These are phyloP conservation scores for Suillus cothurnatus DNA, from an alignment of 768 basidiomycete species.

Conservation along the genomic window DNA sequence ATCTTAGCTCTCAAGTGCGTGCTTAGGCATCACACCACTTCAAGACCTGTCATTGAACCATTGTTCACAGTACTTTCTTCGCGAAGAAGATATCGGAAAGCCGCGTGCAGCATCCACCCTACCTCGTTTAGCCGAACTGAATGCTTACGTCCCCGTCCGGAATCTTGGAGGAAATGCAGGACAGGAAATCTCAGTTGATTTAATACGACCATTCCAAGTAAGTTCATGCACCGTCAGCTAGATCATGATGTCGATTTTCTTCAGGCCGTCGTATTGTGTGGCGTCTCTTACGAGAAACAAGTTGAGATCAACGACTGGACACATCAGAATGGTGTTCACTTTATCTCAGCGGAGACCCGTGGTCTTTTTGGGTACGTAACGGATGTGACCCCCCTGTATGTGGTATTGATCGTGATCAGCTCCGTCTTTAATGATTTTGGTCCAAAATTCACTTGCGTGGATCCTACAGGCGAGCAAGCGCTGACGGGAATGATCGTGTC, in stretches of 20 bases:
- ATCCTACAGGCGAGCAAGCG: conserved; percentile 97
- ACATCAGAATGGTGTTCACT: conserved; percentile 84
- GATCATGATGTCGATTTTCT: not conserved
- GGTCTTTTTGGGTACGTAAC: conserved; percentile 87
- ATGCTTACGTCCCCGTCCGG: conserved; percentile 93
- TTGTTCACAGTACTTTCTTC: conserved; percentile 82
- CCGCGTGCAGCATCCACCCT: conserved; percentile 83
- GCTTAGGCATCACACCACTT: conserved; percentile 10
- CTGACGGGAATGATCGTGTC: conserved; percentile 95
- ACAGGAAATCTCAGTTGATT: conserved; percentile 75
- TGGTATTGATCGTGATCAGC: conserved; percentile 41
- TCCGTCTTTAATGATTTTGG: conserved; percentile 98
- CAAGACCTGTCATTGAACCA: conserved; percentile 11
- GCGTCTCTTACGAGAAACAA: conserved; percentile 76
- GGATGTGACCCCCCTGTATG: not conserved
- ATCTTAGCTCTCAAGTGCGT: conserved; percentile 88
- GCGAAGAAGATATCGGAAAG: conserved; percentile 84
- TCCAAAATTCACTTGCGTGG: conserved; percentile 90
- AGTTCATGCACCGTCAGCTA: conserved; percentile 18
- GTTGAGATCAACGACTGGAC: conserved; percentile 97
- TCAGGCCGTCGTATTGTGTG: conserved; percentile 89
- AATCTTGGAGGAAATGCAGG: conserved; percentile 79
- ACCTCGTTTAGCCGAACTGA: conserved; percentile 91
- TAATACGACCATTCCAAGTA: conserved; percentile 89
- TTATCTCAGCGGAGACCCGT: conserved; percentile 88